phyloP scores from a whole-genome alignment of 2,329 filamentous ascomycete genomes.

The Apiospora koreana region DNA sequence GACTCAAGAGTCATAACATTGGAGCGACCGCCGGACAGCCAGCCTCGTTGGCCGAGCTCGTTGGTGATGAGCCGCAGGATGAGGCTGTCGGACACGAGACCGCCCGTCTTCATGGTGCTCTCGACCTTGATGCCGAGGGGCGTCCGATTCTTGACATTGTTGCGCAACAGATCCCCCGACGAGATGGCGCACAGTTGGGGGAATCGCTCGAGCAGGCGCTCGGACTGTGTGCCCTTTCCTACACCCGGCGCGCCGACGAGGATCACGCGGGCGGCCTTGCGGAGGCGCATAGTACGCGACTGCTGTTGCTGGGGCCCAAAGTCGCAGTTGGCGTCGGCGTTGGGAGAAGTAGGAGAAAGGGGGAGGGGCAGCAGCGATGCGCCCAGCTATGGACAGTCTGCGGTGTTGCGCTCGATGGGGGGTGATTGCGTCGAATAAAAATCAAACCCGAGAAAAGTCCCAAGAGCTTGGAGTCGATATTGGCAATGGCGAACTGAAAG shows the following conservation, averaged over 20 bases:
- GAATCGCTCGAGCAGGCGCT: constrained; percentile 82
- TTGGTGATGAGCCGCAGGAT: constrained; percentile 92
- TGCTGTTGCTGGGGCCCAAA: not conserved
- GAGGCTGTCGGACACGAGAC: constrained; percentile 86
- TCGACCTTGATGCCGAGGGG: constrained; percentile 90
- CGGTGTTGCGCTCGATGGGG: constrained; percentile 15
- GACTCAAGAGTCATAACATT: constrained; percentile 55
- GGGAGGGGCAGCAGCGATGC: not conserved
- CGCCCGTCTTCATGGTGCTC: constrained; percentile 81
- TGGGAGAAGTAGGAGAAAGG: constrained; percentile 13
- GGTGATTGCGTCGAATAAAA: constrained; percentile 16
- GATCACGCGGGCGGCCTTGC: constrained; percentile 86
- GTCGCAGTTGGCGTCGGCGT: constrained; percentile 15
- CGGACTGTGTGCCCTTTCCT: constrained; percentile 94
- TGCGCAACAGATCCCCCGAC: constrained; percentile 87
- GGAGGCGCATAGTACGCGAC: constrained; percentile 60
- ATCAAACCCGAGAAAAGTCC: constrained; percentile 3
- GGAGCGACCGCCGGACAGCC: constrained; percentile 61
- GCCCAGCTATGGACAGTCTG: constrained; percentile 16
- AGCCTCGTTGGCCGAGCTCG: constrained; percentile 82
- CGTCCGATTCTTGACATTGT: constrained; percentile 89
- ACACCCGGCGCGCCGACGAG: constrained; percentile 95
- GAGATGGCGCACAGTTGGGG: constrained; percentile 89
- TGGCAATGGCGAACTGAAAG: constrained; percentile 5
- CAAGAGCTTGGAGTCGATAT: not conserved